A percentile compares a stretch with the other conserved stretches of the same genome.
Evolutionary conservation across 495 filamentous ascomycete species (phyloP).

Genomic region (Daldinia childiae): DNA sequence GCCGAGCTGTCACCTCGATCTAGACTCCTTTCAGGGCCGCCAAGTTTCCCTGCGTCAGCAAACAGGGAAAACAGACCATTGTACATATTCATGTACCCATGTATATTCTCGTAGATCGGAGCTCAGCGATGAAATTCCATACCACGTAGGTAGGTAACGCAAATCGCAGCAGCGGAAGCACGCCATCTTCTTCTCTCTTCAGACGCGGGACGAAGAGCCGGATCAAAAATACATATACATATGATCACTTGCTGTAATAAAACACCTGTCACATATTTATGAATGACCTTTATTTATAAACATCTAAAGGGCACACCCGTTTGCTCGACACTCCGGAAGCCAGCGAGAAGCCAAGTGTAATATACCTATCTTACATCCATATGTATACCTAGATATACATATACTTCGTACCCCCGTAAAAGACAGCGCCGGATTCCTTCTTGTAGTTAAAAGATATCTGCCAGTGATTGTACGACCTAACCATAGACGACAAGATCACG

Average conservation of each 20-base stretch:
- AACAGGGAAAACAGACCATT: slow-evolving; percentile 21
- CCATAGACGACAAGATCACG: slow-evolving; percentile 7
- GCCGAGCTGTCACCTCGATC: slow-evolving; percentile 25
- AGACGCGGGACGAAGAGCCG: background rate
- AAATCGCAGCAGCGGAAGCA: background rate
- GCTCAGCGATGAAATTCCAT: slow-evolving; percentile 35
- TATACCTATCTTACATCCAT: too few relatives aligned
- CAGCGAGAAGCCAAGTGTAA: background rate
- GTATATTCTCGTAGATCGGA: slow-evolving; percentile 29
- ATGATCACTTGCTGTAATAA: background rate
- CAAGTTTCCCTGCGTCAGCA: slow-evolving; percentile 33
- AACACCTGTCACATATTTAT: background rate
- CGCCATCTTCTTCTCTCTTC: background rate
- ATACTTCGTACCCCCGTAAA: background rate
- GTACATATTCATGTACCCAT: background rate
- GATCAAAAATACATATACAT: background rate
- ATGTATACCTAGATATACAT: background rate
- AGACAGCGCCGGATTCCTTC: background rate
- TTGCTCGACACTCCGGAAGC: background rate
- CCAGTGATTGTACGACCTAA: slow-evolving; percentile 19
- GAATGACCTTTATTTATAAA: background rate
- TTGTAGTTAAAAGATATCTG: background rate
- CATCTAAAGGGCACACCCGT: background rate
- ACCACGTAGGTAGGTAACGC: background rate
- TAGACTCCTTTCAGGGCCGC: slow-evolving; percentile 13